Evolutionary conservation across 2,329 filamentous ascomycete species (phyloP).

Genomic region (Alternaria incomplexa): DNA sequence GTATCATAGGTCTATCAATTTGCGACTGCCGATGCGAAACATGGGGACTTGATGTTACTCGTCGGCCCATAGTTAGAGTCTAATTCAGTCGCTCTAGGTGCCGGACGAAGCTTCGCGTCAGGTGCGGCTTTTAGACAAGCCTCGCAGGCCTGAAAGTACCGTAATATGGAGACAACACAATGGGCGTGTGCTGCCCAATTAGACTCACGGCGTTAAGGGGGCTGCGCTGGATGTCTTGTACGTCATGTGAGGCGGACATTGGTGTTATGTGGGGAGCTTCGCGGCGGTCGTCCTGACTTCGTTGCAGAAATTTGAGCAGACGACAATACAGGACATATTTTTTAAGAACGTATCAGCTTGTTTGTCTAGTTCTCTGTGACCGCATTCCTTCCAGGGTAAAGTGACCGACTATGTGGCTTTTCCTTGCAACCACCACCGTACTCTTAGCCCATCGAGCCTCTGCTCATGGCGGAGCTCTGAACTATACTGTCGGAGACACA

Average conservation of each 20-base stretch:
- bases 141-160: background rate
- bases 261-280: background rate
- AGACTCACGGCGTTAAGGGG: no score
- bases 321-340: background rate
- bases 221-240: background rate
- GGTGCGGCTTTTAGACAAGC: background rate
- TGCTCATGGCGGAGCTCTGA: slow-evolving; percentile 35
- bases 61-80: background rate
- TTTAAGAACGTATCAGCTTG: background rate
- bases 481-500: slow-evolving; percentile 39
- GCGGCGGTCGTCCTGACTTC: background rate
- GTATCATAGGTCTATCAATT: slow-evolving; percentile 9
- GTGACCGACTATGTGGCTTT: slow-evolving; percentile 16
- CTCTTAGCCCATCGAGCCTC: slow-evolving; percentile 17
- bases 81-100: background rate
- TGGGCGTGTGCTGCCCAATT: no score
- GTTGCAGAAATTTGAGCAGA: background rate
- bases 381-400: background rate
- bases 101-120: background rate
- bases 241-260: background rate
- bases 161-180: background rate
- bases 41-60: background rate
- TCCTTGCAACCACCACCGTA: slow-evolving; percentile 5
- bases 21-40: background rate
- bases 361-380: background rate